Evolutionary conservation across 2,329 filamentous ascomycete species (phyloP), one percentile per base, ranked within the genome.

Genomic region (Bipolaris oryzae): DNA sequence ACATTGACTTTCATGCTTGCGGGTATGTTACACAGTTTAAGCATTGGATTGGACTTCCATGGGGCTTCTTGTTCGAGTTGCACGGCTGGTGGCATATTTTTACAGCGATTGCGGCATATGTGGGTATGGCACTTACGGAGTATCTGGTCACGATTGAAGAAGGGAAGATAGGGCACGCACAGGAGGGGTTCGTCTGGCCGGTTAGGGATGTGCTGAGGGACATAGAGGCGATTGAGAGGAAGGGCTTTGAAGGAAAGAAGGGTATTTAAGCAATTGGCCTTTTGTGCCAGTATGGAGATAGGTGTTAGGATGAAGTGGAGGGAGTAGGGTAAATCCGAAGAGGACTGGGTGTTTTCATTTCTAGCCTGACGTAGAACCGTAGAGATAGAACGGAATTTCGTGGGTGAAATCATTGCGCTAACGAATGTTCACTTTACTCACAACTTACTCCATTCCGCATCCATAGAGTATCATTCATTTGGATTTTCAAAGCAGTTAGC

Each of bases 41-140:
- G 46, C 72, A 74, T 7, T 61, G 50, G 0, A 61, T 87, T 2
- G 85, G 85, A 0, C 68, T 85, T 41, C 85, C 85, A 0, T 84
- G 78, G 79, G 82, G 80, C 1, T 85, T 83, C 70, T 33, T 84
- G 0, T 68, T 87, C 4, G 85, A 87, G 72, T 66, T 87, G 13
- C 85, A 87, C 64, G 85, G 84, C 1, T 87, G 85, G 85, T 88
- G 85, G 85, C 85, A 88, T 63, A 72, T 87, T 15, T 73, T 86
- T 23, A 88, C 85, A 0, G 85, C 83, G 0, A 74, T 84, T 18
- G 81, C 83, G 0, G 84, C 84, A 4, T 79, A 78, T 21, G 67
- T 71, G 2, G 74, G 74, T 16, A 77, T 77, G 72, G 73, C 74
- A 31, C 53, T 76, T 2, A 71, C 72, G 0, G 74, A 76, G 62